These are phyloP conservation scores for Atalantia buxifolia DNA, from an alignment of 345 rosid species.

Conservation along the genomic window DNA sequence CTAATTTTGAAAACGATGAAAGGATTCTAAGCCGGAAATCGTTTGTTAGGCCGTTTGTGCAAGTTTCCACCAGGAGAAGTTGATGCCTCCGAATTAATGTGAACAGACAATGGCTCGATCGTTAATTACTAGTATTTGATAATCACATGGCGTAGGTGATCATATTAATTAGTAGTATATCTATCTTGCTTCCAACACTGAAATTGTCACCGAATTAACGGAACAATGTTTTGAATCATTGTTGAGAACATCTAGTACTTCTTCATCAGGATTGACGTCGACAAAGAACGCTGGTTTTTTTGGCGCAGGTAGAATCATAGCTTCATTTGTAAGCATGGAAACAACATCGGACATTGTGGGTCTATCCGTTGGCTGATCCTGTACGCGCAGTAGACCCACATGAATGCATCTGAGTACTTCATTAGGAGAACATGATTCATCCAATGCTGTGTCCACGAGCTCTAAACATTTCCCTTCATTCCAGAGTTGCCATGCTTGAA, in stretches of 20 bases:
- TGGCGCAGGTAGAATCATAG: not conserved
- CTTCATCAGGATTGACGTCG: not conserved
- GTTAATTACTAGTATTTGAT: no score
- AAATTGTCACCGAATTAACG: not conserved
- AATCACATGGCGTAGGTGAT: no score
- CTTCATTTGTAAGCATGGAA: conserved; percentile 5
- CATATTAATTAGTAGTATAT: no score
- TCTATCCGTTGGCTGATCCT: not conserved
- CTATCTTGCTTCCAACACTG: not conserved
- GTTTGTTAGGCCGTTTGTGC: no score
- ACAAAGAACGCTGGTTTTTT: not conserved
- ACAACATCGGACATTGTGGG: conserved; percentile 8
- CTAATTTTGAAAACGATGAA: no score
- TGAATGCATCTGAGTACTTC: conserved; percentile 3
- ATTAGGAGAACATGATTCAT: not conserved
- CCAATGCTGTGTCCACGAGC: not conserved
- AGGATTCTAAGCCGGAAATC: no score
- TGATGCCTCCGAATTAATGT: no score
- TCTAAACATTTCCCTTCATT: not conserved
- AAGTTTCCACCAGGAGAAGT: no score
- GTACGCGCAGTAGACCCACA: conserved; percentile 14
- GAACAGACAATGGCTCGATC: no score
- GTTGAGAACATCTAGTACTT: not conserved
- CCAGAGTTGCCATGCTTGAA: not conserved
- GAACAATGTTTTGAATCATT: not conserved